Conservation (phyloP, 2,329 filamentous ascomycete species). For the Neoarthrinium moseri region DNA sequence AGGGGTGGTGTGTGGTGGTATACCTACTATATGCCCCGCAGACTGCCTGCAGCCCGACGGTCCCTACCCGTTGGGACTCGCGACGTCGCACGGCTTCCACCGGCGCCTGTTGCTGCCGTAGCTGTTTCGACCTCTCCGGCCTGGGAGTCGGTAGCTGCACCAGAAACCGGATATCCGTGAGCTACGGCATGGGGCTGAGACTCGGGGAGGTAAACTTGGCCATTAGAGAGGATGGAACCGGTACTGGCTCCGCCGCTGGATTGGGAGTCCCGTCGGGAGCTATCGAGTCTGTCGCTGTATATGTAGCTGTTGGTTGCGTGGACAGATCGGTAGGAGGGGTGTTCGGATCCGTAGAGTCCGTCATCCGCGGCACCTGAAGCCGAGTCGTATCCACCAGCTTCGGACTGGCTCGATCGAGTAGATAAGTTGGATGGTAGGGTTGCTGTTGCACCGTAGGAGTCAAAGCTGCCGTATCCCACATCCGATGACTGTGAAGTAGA, state of each 20-base stretch:
- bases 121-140: constrained; percentile 13
- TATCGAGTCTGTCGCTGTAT: constrained; percentile 23
- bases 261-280: constrained; percentile 20
- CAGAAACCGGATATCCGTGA: constrained; percentile 20
- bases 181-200: constrained; percentile 16
- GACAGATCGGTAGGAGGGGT: constrained; percentile 15
- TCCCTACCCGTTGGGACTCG: constrained; percentile 23
- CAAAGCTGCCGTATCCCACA: constrained; percentile 26
- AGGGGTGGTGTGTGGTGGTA: constrained; percentile 10
- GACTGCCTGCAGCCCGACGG: constrained; percentile 29
- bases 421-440: constrained; percentile 16
- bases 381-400: constrained; percentile 15
- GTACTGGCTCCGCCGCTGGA: constrained; percentile 20
- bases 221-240: constrained; percentile 27
- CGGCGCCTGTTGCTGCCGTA: constrained; percentile 15
- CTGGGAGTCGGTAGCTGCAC: constrained; percentile 9
- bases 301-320: constrained; percentile 26
- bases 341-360: constrained; percentile 19
- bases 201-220: constrained; percentile 32
- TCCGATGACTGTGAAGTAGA: constrained; percentile 21
- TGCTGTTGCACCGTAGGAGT: constrained; percentile 19
- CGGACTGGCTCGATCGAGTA: constrained; percentile 18
- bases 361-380: constrained; percentile 13
- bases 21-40: constrained; percentile 25
- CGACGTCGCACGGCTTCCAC: constrained; percentile 20